Percentiles rank a stretch among this genome's conserved stretches.
These are phyloP conservation scores for Talaromyces sp. DNA, from an alignment of 2,329 filamentous ascomycete species.

Conservation along the genomic window DNA sequence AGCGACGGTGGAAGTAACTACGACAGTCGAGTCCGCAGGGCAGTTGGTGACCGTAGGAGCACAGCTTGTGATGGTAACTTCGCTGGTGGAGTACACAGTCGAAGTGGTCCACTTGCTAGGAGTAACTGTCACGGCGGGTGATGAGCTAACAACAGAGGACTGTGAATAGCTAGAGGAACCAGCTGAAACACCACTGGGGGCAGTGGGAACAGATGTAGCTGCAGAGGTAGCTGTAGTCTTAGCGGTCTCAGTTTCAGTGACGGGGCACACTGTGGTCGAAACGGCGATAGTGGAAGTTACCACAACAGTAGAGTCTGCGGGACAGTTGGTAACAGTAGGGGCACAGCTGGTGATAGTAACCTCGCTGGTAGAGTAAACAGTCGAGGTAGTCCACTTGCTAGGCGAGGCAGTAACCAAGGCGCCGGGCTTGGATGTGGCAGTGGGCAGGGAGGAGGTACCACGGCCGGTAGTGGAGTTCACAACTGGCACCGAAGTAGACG, in stretches of 20 bases:
- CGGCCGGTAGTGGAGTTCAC: neutral
- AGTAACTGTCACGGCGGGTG: neutral
- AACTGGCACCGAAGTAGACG: neutral
- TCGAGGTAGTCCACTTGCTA: constrained; percentile 36
- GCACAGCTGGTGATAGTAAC: constrained; percentile 46
- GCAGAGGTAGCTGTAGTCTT: too few relatives aligned
- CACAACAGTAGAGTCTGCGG: constrained; percentile 42
- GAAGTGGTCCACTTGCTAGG: constrained; percentile 34
- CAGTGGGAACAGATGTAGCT: neutral
- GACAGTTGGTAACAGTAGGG: constrained; percentile 53
- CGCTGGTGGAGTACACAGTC: constrained; percentile 41
- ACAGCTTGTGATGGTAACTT: constrained; percentile 45
- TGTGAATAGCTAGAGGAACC: neutral
- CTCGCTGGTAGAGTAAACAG: constrained; percentile 40
- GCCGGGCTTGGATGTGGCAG: neutral
- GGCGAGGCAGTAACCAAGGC: neutral
- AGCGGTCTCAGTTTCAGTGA: constrained; percentile 23
- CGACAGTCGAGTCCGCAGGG: constrained; percentile 47
- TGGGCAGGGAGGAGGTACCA: neutral
- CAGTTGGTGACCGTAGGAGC: constrained; percentile 51
- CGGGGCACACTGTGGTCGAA: constrained; percentile 8
- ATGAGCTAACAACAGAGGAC: too few relatives aligned
- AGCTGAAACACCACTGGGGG: neutral
- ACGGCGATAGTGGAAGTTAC: constrained; percentile 9
- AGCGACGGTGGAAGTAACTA: constrained; percentile 9